Evolutionary conservation across 305 asterid species (phyloP).

Genomic region (Fraxinus xanthoxyloides): DNA sequence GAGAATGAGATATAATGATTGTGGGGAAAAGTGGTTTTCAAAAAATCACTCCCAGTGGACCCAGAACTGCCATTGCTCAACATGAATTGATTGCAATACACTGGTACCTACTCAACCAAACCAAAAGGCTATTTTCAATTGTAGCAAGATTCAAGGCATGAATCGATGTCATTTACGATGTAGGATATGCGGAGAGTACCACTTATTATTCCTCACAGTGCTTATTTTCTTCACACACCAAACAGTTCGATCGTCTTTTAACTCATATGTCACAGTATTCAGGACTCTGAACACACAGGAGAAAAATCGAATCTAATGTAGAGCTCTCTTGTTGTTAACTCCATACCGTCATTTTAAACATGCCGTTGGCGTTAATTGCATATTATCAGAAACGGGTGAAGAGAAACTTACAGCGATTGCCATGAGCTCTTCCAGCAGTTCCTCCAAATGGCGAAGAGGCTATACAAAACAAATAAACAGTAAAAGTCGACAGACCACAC

Average conservation of each 20-base stretch:
- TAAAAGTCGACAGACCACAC: background rate
- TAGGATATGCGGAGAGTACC: background rate
- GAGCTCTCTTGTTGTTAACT: background rate
- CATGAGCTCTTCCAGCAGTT: constrained; percentile 74
- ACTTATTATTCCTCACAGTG: background rate
- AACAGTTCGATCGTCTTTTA: background rate
- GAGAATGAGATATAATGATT: background rate
- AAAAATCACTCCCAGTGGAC: background rate
- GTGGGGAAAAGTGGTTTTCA: background rate
- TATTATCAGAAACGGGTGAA: background rate
- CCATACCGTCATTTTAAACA: background rate
- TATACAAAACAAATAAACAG: constrained; percentile 23
- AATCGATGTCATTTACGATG: background rate
- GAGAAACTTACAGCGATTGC: constrained; percentile 64
- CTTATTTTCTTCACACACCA: background rate
- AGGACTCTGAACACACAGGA: background rate
- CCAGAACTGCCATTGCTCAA: background rate
- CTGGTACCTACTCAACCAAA: background rate
- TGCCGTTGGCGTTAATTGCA: background rate
- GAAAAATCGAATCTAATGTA: background rate
- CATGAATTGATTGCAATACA: background rate
- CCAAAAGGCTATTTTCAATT: background rate
- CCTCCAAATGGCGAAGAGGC: constrained; percentile 92
- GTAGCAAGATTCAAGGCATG: background rate
- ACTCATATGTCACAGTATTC: background rate